Base-by-base conservation (phyloP, 306 rosid genomes). In the Begonia loranthoides region DNA sequence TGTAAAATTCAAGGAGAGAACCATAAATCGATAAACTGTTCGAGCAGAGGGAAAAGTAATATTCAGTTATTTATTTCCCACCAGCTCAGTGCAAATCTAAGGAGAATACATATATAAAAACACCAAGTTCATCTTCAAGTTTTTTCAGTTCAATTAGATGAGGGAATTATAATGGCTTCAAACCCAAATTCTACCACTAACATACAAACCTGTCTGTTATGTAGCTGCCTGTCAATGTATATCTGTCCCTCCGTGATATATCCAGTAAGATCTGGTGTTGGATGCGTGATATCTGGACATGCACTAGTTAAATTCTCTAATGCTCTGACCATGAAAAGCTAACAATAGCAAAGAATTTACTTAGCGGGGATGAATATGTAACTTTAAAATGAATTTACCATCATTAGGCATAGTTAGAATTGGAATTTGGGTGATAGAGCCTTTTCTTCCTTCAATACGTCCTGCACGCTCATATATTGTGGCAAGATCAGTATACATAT, bases 401-500 rank as follows among this genome's bases (percentile, higher is more conserved):
- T 87, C 96, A 56, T 87, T 87, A 21, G 96, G 96, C 96, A 87
- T 87, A 34, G 96, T 83, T 60, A 87, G 66, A 68, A 87, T 87
- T 14, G 96, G 96, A 67, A 87, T 87, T 75, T 87, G 96, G 19
- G 96, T 87, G 58, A 87, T 87, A 70, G 96, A 87, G 61, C 96
- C 96, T 74, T 66, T 87, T 64, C 96, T 66, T 63, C 96, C 96
- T 82, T 87, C 96, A 74, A 87, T 87, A 68, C 96, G 72, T 62
- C 96, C 96, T 12, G 96, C 96, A 56, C 96, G 96, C 72, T 87
- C 96, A 69, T 87, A 87, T 67, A 87, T 87, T 57, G 93, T 84
- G 40, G 96, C 96, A 68, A 87, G 77, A 87, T 87, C 96, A 12
- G 96, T 87, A 61, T 87, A 87, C 96, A 87, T 87, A 57, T 87